Conservation (phyloP, 2,329 filamentous ascomycete genomes). For the Curvularia verruculosa region DNA sequence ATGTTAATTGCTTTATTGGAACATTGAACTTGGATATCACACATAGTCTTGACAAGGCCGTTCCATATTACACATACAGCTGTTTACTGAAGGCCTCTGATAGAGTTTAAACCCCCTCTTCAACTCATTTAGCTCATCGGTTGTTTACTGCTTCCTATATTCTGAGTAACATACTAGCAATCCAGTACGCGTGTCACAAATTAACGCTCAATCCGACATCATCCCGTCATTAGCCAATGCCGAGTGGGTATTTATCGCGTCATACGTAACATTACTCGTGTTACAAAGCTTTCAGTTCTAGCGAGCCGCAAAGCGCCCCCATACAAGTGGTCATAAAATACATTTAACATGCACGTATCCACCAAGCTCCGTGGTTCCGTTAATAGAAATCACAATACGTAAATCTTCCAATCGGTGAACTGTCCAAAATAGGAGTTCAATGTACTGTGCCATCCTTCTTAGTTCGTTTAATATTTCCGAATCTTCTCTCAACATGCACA, state of each 20-base stretch:
- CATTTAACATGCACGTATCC: constrained; percentile 12
- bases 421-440: neutral
- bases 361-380: constrained; percentile 2
- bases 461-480: neutral
- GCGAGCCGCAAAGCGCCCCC: neutral
- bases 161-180: constrained; percentile 1
- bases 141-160: neutral
- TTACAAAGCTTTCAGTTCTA: constrained; percentile 1
- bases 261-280: constrained; percentile 3
- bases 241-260: neutral
- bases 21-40: neutral
- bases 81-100: no score
- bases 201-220: neutral
- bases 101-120: neutral
- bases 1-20: neutral
- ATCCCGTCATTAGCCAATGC: neutral
- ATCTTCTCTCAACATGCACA: neutral
- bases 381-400: neutral
- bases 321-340: neutral
- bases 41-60: neutral
- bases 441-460: neutral
- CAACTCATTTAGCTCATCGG: neutral
- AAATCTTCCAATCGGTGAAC: neutral
- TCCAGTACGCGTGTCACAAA: constrained; percentile 7
- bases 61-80: neutral